These are phyloP conservation scores for Zychaea mexicana DNA, from an alignment of 371 early-diverging fungal species.

Conservation along the genomic window DNA sequence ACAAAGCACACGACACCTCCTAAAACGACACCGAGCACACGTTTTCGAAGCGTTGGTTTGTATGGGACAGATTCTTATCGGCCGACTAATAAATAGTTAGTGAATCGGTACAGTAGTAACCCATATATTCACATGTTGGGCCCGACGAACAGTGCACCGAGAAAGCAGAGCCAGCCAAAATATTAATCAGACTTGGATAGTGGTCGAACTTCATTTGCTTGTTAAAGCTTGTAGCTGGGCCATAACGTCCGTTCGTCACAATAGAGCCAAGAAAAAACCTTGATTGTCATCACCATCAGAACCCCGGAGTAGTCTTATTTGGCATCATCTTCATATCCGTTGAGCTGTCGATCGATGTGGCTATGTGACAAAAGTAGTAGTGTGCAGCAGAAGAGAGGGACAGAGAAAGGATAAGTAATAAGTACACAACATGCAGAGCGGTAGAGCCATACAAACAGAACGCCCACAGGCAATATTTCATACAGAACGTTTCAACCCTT, in stretches of 20 bases:
- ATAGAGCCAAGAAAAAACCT: slow-evolving; percentile 87
- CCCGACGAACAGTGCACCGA: slow-evolving; percentile 83
- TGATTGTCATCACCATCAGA: slow-evolving; percentile 91
- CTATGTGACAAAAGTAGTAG: slow-evolving; percentile 27
- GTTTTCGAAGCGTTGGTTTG: slow-evolving; percentile 33
- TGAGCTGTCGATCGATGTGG: slow-evolving; percentile 62
- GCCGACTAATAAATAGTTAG: slow-evolving; percentile 7
- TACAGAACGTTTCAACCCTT: too few relatives aligned
- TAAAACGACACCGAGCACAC: slow-evolving; percentile 36
- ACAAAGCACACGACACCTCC: slow-evolving; percentile 22
- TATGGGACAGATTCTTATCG: slow-evolving; percentile 9
- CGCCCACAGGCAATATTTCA: too few relatives aligned
- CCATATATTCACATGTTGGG: slow-evolving; percentile 84
- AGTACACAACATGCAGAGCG: not conserved
- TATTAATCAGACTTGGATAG: slow-evolving; percentile 76
- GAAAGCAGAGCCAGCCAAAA: slow-evolving; percentile 89
- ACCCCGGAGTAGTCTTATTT: slow-evolving; percentile 85
- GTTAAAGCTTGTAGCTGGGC: slow-evolving; percentile 52
- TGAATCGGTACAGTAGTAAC: slow-evolving; percentile 50
- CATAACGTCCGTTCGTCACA: slow-evolving; percentile 36
- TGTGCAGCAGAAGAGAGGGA: too few relatives aligned
- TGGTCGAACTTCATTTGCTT: slow-evolving; percentile 54
- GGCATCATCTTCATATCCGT: slow-evolving; percentile 51
- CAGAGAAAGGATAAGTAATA: not conserved
- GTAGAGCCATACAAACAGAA: too few relatives aligned